phyloP scores from a whole-genome alignment of 2,329 filamentous ascomycete species.

The Ilyonectria sp. region DNA sequence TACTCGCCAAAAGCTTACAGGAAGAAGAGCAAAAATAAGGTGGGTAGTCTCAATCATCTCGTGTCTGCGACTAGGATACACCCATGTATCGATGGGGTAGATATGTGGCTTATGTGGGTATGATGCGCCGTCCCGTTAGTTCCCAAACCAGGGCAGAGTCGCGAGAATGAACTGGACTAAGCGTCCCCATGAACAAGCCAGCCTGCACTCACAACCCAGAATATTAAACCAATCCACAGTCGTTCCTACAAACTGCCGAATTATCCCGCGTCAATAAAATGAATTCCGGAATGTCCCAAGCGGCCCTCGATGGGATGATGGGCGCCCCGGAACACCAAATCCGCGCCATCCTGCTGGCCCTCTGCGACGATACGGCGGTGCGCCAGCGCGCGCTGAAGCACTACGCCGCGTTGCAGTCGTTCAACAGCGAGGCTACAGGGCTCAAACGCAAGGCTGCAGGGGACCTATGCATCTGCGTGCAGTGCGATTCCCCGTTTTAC shows the following conservation, averaged over 20 bases:
- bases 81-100: neutral
- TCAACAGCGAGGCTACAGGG: neutral
- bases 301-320: conserved; percentile 18
- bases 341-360: conserved; percentile 37
- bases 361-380: conserved; percentile 31
- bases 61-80: neutral
- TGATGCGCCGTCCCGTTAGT: neutral
- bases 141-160: neutral
- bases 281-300: neutral
- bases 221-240: neutral
- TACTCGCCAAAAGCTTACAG: neutral
- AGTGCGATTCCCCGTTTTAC: conserved; percentile 31
- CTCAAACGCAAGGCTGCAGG: conserved; percentile 38
- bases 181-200: neutral
- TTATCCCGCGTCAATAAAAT: neutral
- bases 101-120: neutral
- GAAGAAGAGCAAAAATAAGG: neutral
- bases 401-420: conserved; percentile 18
- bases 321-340: conserved; percentile 35
- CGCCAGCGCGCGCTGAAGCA: conserved; percentile 21
- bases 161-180: neutral
- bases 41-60: neutral
- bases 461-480: conserved; percentile 36
- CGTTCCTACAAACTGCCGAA: no score
- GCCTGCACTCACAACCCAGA: neutral